Conservation (phyloP, 192 early-diverging fungal species). For the Backusella tarrabulga region DNA sequence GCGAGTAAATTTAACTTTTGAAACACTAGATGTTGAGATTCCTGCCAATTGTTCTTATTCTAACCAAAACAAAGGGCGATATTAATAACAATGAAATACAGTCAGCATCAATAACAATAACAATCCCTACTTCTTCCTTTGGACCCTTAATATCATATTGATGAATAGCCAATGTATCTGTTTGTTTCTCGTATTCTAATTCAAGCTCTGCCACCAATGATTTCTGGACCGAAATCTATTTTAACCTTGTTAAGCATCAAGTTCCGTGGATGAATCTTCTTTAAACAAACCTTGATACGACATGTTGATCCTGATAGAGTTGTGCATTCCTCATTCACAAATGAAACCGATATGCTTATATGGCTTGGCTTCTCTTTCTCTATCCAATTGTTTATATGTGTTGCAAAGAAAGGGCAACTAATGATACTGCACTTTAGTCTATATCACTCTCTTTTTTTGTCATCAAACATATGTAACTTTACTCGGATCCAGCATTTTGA, state of each 20-base stretch:
- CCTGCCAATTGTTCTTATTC: conserved; percentile 30
- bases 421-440: neutral
- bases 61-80: neutral
- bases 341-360: neutral
- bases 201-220: conserved; percentile 8
- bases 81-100: neutral
- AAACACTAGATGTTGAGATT: conserved; percentile 42
- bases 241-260: neutral
- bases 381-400: conserved; percentile 14
- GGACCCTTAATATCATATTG: conserved; percentile 14
- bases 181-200: conserved; percentile 12
- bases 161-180: conserved; percentile 11
- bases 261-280: neutral
- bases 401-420: neutral
- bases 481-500: neutral
- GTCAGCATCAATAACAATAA: neutral
- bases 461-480: neutral
- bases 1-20: conserved; percentile 41
- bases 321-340: neutral
- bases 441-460: neutral
- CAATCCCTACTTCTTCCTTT: conserved; percentile 15
- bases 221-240: conserved; percentile 13
- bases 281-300: conserved; percentile 6
- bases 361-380: conserved; percentile 9
- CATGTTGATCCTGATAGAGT: conserved; percentile 20